These are phyloP conservation scores for Lichtheimia ramosa DNA, from an alignment of 371 early-diverging fungal genomes.

Conservation along the genomic window DNA sequence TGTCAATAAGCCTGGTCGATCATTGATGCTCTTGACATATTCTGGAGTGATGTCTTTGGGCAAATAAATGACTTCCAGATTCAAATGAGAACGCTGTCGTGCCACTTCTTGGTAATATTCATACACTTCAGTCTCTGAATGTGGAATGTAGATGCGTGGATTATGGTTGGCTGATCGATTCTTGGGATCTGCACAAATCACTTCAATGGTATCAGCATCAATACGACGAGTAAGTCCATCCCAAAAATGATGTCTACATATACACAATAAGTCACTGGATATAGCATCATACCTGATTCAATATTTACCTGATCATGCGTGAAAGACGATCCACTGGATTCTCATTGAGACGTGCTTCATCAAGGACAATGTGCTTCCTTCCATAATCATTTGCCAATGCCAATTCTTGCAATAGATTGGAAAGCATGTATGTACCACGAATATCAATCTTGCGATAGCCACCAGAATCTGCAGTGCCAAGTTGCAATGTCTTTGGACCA, in stretches of 20 bases:
- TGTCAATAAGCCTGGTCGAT: constrained; percentile 81
- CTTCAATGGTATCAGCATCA: constrained; percentile 84
- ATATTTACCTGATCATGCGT: constrained; percentile 66
- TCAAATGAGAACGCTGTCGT: constrained; percentile 58
- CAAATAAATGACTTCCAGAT: constrained; percentile 73
- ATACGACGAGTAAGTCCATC: constrained; percentile 87
- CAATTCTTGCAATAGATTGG: constrained; percentile 91
- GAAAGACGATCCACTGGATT: constrained; percentile 86
- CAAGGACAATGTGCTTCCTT: constrained; percentile 75
- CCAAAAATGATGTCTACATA: constrained; percentile 78
- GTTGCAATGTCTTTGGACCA: constrained; percentile 82
- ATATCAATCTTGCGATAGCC: constrained; percentile 85
- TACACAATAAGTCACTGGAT: neutral
- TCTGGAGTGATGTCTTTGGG: constrained; percentile 82
- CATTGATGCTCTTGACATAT: constrained; percentile 86
- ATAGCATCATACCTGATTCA: neutral
- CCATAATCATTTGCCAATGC: constrained; percentile 83
- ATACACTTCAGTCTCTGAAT: constrained; percentile 67
- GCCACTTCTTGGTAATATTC: constrained; percentile 76
- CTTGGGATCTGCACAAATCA: constrained; percentile 87
- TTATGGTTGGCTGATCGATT: constrained; percentile 68
- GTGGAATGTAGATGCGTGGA: constrained; percentile 86
- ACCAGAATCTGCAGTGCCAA: constrained; percentile 79
- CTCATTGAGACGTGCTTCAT: constrained; percentile 82
- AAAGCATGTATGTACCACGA: constrained; percentile 89